Base-by-base conservation (phyloP, 768 basidiomycete species). In the Collybia nuda region DNA sequence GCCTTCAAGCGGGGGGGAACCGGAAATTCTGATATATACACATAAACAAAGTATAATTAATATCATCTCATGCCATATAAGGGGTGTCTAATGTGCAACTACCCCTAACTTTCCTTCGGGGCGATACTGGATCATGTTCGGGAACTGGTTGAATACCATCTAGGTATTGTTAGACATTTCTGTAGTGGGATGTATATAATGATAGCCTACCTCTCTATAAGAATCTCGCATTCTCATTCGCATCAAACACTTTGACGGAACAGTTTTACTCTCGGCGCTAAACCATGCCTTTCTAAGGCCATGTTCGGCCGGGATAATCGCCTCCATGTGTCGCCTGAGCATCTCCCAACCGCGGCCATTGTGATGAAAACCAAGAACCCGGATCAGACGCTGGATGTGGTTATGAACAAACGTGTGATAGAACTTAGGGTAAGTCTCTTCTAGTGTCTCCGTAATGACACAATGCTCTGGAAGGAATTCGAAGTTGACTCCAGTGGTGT, bases 351-450 rank as follows among this genome's bases (percentile, higher is more conserved):
- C 81, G 32, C 64, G 60, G 3, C 80, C 81, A 57, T 77, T 72
- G 48, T 70, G 65, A 57, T 84, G 81, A 54, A 81, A 59, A 3
- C 72, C 76, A 17, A 84, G 72, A 6, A 82, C 63, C 22, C 81
- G 72, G 18, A 79, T 79, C 24, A 84, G 60, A 17, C 81, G 75
- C 61, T 84, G 81, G 18, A 82, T 65, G 52, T 84, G 81, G 61
- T 80, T 82, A 60, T 82, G 80, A 15, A 84, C 67, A 44, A 82
- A 76, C 1, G 80, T 82, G 59, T 82, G 80, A 56, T 84, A 82
- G 58, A 82, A 77, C 54, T 80, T 81, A 8, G 77, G 74, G 44
- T 76, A 81, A 1, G 72, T 76, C 50, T 82, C 80, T 52, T 78
- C 74, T 17, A 78, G 53, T 1, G 76, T 71, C 29, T 64, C 55